phyloP scores from a whole-genome alignment of 805 yeast genomes.

The Lachancea lanzarotensis region DNA sequence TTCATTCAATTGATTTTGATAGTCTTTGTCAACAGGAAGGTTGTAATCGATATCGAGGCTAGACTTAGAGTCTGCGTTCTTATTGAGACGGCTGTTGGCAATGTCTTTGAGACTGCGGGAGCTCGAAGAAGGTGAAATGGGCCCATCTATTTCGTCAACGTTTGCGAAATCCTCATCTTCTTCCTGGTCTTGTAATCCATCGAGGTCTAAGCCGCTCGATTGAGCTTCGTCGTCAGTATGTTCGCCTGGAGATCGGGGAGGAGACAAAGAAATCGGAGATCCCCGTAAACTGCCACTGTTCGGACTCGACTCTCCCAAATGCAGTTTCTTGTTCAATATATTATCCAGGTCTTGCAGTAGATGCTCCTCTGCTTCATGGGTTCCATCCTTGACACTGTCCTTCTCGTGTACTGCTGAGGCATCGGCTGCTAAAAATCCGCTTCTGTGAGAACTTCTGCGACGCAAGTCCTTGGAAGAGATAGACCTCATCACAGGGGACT shows the following conservation, averaged over 20 bases:
- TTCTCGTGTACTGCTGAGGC: background rate
- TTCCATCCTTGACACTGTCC: background rate
- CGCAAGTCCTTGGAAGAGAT: constrained; percentile 12
- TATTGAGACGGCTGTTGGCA: constrained; percentile 3
- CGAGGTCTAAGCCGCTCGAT: constrained; percentile 10
- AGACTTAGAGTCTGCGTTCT: constrained; percentile 4
- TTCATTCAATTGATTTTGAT: constrained; percentile 30
- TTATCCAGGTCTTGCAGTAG: constrained; percentile 22
- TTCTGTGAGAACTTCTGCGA: constrained; percentile 2
- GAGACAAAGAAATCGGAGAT: constrained; percentile 4
- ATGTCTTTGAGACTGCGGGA: constrained; percentile 9
- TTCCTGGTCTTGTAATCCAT: constrained; percentile 23
- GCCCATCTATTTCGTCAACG: constrained; percentile 35
- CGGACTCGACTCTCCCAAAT: constrained; percentile 12
- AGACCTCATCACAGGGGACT: constrained; percentile 9
- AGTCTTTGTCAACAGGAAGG: constrained; percentile 33
- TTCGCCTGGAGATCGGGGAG: constrained; percentile 16
- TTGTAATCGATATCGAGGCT: constrained; percentile 24
- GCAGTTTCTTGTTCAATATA: constrained; percentile 21
- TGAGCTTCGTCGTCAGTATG: constrained; percentile 31
- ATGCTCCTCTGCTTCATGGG: constrained; percentile 12
- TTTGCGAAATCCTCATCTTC: constrained; percentile 30
- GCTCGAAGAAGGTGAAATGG: constrained; percentile 20
- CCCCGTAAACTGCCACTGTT: constrained; percentile 3
- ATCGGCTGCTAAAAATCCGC: background rate